Evolutionary conservation across 805 yeast genomes (phyloP).

Genomic region (Metschnikowia arizonensis): DNA sequence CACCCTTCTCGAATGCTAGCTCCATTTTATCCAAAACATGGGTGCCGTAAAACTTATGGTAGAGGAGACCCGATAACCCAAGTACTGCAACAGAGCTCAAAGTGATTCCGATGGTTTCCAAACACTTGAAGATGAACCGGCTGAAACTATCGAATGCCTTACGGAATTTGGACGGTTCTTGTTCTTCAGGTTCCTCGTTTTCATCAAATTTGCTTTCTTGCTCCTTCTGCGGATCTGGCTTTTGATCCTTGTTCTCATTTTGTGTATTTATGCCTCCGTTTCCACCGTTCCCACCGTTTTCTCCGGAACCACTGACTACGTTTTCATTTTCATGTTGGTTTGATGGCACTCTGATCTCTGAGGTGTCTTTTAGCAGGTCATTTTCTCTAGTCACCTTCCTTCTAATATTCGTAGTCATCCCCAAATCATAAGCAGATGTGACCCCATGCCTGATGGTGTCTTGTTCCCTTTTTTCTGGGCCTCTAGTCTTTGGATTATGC

Average conservation of each 20-base stretch:
- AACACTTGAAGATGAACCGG: conserved; percentile 37
- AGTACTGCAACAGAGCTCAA: conserved; percentile 63
- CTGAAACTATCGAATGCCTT: conserved; percentile 20
- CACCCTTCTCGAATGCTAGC: conserved; percentile 62
- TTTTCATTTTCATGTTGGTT: not conserved
- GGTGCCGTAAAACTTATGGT: conserved; percentile 56
- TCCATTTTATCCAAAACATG: conserved; percentile 65
- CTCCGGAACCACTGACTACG: not conserved
- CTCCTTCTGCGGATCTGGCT: conserved; percentile 7
- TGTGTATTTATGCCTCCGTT: conserved; percentile 3
- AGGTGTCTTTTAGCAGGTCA: not conserved
- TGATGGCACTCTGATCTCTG: not conserved
- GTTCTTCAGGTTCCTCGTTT: conserved; percentile 9
- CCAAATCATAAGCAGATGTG: conserved; percentile 1
- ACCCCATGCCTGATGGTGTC: not conserved
- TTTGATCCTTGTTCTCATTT: conserved; percentile 2
- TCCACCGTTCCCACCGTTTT: conserved; percentile 4
- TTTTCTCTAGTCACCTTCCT: not conserved
- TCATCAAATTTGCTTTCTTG: conserved; percentile 10
- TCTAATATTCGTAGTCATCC: not conserved
- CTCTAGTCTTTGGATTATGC: not conserved
- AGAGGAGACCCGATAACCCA: conserved; percentile 67
- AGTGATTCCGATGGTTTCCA: conserved; percentile 70
- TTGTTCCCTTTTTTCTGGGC: not conserved
- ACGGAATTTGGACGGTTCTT: conserved; percentile 18